Evolutionary conservation across 2,329 filamentous ascomycete genomes (phyloP).

Genomic region (Apiospora aurea): DNA sequence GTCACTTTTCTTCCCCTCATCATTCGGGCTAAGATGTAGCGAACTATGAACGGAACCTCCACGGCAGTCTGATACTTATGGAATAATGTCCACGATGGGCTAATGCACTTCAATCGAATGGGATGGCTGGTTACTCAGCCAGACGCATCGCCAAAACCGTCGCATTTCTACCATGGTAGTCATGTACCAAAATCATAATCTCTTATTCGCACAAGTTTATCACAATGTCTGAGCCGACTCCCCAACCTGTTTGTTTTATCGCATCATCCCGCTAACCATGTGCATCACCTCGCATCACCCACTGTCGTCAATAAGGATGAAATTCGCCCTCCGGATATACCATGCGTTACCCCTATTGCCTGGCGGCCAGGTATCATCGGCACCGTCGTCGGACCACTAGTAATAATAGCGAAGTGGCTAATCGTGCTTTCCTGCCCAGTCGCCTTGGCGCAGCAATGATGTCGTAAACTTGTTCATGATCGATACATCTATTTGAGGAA

Average conservation of each 20-base stretch:
- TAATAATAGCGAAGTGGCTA: background rate
- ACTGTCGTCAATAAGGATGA: background rate
- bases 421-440: background rate
- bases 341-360: background rate
- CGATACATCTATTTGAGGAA: conserved; percentile 55
- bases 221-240: conserved; percentile 4
- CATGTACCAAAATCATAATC: background rate
- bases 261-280: conserved; percentile 5
- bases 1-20: background rate
- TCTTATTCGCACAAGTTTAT: conserved; percentile 17
- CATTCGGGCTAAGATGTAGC: conserved; percentile 13
- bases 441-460: background rate
- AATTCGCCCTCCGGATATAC: background rate
- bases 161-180: background rate
- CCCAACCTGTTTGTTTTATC: conserved; percentile 4
- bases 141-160: background rate
- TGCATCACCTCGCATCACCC: background rate
- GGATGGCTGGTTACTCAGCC: background rate
- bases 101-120: background rate
- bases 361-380: too few relatives aligned
- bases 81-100: background rate
- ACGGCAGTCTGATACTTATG: background rate
- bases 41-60: background rate
- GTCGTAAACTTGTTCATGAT: background rate
- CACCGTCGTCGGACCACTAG: background rate